These are phyloP conservation scores for Calonectria crousiana DNA, from an alignment of 2,329 filamentous ascomycete genomes.

Conservation along the genomic window DNA sequence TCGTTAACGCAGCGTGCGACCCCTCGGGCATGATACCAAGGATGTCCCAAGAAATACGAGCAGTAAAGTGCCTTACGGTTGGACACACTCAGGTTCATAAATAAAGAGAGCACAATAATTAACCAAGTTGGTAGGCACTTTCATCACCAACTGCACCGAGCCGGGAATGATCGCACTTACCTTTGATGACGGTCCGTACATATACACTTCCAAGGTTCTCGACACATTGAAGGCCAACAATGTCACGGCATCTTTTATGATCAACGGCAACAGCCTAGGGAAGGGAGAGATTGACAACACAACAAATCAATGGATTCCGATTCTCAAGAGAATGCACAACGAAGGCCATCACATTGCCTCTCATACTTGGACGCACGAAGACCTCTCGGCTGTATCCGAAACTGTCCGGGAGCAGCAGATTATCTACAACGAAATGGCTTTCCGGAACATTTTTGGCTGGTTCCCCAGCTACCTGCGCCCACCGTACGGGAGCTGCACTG, in stretches of 20 bases:
- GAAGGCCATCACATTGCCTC: constrained; percentile 72
- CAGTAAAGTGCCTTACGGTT: background rate
- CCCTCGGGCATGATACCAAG: background rate
- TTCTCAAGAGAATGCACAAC: constrained; percentile 59
- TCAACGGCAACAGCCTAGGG: constrained; percentile 51
- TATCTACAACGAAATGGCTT: constrained; percentile 56
- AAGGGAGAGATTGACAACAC: constrained; percentile 58
- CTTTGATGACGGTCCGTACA: constrained; percentile 60
- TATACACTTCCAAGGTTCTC: constrained; percentile 57
- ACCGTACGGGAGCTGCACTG: constrained; percentile 59
- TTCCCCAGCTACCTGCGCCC: constrained; percentile 59
- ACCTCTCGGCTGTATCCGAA: constrained; percentile 52
- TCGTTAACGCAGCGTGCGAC: background rate
- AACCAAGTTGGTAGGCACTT: background rate
- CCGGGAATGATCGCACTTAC: constrained; percentile 57
- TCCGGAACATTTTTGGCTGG: constrained; percentile 55
- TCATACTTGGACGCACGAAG: constrained; percentile 62
- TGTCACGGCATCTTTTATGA: constrained; percentile 54
- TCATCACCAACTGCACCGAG: constrained; percentile 55
- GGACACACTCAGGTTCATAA: background rate
- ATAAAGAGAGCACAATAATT: background rate
- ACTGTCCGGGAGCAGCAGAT: constrained; percentile 54
- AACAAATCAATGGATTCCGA: constrained; percentile 47
- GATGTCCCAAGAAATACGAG: background rate
- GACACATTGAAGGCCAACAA: constrained; percentile 50